Conservation (phyloP, 2,329 filamentous ascomycete species). For the Monilinia fructigena region DNA sequence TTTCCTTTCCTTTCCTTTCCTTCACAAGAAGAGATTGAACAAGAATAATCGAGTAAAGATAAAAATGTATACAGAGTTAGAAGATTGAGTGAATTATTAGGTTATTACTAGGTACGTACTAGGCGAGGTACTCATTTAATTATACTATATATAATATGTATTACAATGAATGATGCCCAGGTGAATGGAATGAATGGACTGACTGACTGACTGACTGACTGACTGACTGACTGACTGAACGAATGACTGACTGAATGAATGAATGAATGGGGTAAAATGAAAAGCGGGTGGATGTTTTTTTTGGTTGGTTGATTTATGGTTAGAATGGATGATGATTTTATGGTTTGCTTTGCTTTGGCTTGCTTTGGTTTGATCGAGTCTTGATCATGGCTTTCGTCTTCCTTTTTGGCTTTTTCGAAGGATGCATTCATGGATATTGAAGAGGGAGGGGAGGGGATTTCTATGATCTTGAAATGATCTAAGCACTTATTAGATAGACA, state of each 20-base stretch:
- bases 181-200: too few species aligned
- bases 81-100: not conserved
- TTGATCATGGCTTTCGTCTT: slow-evolving; percentile 12
- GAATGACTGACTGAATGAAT: too few species aligned
- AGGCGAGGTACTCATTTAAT: too few species aligned
- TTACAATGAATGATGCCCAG: too few species aligned
- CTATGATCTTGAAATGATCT: too few species aligned
- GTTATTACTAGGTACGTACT: too few species aligned
- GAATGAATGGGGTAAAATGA: not conserved
- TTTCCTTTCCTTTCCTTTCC: not conserved
- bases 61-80: not conserved
- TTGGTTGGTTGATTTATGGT: not conserved
- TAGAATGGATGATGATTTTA: not conserved
- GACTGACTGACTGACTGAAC: too few species aligned
- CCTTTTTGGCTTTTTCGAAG: not conserved
- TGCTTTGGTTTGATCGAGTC: slow-evolving; percentile 1
- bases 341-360: not conserved
- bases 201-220: too few species aligned
- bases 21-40: not conserved
- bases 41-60: slow-evolving; percentile 7
- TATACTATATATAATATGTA: too few species aligned
- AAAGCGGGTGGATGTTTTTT: not conserved
- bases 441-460: not conserved
- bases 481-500: too few species aligned
- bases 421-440: not conserved